phyloP scores from a whole-genome alignment of 805 yeast genomes.

The Wickerhamomyces queroliae region DNA sequence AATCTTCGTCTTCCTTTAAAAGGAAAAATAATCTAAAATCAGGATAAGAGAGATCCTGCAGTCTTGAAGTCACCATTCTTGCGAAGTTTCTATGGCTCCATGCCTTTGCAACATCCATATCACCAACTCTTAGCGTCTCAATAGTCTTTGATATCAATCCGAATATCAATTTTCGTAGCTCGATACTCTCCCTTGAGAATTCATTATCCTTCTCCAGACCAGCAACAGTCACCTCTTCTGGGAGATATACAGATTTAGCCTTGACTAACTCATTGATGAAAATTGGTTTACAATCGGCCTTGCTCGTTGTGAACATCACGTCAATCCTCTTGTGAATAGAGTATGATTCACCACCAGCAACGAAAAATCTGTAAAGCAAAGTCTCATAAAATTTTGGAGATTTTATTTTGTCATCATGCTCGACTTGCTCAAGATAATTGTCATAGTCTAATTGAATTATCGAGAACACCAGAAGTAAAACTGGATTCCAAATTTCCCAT shows the following conservation, averaged over 20 bases:
- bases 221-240: neutral
- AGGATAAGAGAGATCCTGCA: conserved; percentile 1
- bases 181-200: conserved; percentile 3
- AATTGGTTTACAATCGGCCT: conserved; percentile 4
- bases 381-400: conserved; percentile 1
- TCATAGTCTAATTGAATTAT: conserved; percentile 10
- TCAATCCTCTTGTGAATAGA: conserved; percentile 12
- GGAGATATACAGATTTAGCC: conserved; percentile 11
- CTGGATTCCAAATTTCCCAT: conserved; percentile 19
- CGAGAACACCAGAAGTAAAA: conserved; percentile 13
- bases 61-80: neutral
- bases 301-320: conserved; percentile 4
- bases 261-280: conserved; percentile 12
- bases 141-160: conserved; percentile 2
- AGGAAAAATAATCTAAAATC: conserved; percentile 6
- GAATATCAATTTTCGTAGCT: conserved; percentile 5
- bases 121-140: neutral
- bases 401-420: neutral
- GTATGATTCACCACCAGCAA: conserved; percentile 5
- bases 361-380: conserved; percentile 7
- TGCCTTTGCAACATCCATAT: neutral
- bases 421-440: neutral
- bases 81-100: neutral
- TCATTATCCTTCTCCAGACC: neutral
- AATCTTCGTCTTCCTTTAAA: conserved; percentile 6